Percentiles rank a stretch among this genome's conserved stretches.
Evolutionary conservation across 805 yeast genomes (phyloP).

Genomic region (Myxozyma udenii): DNA sequence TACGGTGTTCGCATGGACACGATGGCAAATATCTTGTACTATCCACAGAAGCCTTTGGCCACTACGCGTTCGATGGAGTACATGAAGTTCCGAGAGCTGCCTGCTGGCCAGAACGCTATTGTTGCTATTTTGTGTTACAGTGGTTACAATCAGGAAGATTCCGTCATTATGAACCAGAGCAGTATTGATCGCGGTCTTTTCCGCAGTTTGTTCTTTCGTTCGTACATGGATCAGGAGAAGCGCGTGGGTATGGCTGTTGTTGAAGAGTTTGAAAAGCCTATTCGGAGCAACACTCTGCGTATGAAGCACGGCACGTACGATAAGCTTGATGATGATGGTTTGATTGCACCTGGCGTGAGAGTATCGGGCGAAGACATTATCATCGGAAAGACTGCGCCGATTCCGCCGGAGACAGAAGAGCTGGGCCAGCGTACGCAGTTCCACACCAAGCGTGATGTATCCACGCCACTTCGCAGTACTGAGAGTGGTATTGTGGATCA

Average conservation of each 20-base stretch:
- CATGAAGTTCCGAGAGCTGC: constrained; percentile 93
- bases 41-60: constrained; percentile 97
- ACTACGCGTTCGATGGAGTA: constrained; percentile 98
- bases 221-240: constrained; percentile 98
- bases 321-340: constrained; percentile 96
- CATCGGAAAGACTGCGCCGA: constrained; percentile 98
- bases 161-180: constrained; percentile 98
- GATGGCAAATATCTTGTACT: constrained; percentile 95
- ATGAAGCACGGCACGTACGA: constrained; percentile 98
- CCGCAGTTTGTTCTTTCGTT: constrained; percentile 91
- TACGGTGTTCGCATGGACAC: constrained; percentile 98
- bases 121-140: constrained; percentile 98
- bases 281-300: constrained; percentile 88
- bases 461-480: constrained; percentile 93
- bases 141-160: constrained; percentile 99
- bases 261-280: constrained; percentile 96
- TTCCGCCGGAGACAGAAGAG: constrained; percentile 98
- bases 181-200: constrained; percentile 95
- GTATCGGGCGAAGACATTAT: constrained; percentile 98
- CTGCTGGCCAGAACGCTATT: constrained; percentile 98
- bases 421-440: constrained; percentile 97
- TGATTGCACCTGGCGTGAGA: constrained; percentile 96
- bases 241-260: constrained; percentile 98
- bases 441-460: constrained; percentile 98
- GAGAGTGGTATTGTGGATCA: constrained; percentile 99